Percentiles rank a stretch among this genome's conserved stretches.
phyloP scores from a whole-genome alignment of 257 asterid genomes.

The Nicotiana knightiana region DNA sequence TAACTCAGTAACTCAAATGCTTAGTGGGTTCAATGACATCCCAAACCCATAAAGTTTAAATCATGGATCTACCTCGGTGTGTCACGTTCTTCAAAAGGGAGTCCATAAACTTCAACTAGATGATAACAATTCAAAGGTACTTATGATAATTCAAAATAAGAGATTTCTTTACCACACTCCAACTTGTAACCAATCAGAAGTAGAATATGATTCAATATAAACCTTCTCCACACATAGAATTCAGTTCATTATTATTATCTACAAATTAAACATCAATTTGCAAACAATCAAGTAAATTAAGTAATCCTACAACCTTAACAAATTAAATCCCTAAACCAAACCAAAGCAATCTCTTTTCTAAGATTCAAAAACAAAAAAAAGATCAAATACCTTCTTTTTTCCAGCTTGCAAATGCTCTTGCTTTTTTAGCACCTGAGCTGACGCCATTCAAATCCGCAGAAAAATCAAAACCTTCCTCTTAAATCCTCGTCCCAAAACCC shows the following conservation, averaged over 20 bases:
- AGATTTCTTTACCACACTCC: neutral
- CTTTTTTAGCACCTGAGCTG: conserved; percentile 72
- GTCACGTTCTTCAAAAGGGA: neutral
- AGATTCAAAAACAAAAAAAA: neutral
- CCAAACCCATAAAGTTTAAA: too few relatives aligned
- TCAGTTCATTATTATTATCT: neutral
- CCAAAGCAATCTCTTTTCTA: neutral
- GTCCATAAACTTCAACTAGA: neutral
- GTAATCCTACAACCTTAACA: neutral
- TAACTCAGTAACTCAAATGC: too few relatives aligned
- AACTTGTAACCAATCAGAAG: neutral
- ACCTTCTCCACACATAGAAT: neutral
- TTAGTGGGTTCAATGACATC: too few relatives aligned
- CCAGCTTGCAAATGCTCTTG: conserved; percentile 82
- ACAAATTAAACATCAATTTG: neutral
- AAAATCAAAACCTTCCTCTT: neutral
- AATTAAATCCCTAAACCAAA: neutral
- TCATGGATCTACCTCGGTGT: too few relatives aligned
- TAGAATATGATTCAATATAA: neutral
- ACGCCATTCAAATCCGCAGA: conserved; percentile 48
- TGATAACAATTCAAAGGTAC: neutral
- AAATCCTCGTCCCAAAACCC: conserved; percentile 8
- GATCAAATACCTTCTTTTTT: conserved; percentile 43
- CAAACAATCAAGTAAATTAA: neutral
- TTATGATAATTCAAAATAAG: neutral